Percentiles rank a stretch among this genome's conserved stretches.
Conservation (phyloP, 2,329 filamentous ascomycete genomes). For the Sporothrix euskadiensis region DNA sequence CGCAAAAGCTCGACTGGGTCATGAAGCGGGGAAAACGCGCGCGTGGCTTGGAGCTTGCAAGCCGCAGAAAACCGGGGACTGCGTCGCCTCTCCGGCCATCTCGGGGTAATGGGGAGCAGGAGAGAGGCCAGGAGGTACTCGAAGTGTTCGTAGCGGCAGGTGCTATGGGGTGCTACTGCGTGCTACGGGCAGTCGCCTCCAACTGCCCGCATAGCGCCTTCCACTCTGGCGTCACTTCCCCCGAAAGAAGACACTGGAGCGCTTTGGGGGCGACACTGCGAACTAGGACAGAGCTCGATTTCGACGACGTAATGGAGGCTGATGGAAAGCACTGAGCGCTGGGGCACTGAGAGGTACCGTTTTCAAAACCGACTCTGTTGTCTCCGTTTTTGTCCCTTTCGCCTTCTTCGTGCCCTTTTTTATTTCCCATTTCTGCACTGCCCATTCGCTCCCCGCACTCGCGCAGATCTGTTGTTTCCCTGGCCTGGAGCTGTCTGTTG, state of each 20-base stretch:
- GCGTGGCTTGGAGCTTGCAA: conserved; percentile 15
- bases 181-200: conserved; percentile 8
- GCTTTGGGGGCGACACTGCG: neutral
- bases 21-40: conserved; percentile 17
- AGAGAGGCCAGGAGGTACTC: neutral
- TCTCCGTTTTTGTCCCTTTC: neutral
- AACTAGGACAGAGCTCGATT: neutral
- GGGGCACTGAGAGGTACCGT: neutral
- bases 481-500: neutral
- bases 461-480: conserved; percentile 21
- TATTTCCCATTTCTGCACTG: conserved; percentile 4
- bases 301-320: conserved; percentile 4
- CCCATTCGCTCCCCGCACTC: conserved; percentile 24
- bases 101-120: conserved; percentile 28
- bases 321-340: neutral
- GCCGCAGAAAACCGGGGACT: conserved; percentile 25
- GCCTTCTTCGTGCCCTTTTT: conserved; percentile 13
- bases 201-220: conserved; percentile 18
- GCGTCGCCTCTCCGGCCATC: conserved; percentile 18
- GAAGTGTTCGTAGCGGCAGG: neutral
- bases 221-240: neutral
- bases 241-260: neutral
- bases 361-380: neutral
- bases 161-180: neutral
- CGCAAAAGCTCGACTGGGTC: conserved; percentile 7